phyloP scores from a whole-genome alignment of 1,284 basidiomycete species.

The Tylopilus sp. region DNA sequence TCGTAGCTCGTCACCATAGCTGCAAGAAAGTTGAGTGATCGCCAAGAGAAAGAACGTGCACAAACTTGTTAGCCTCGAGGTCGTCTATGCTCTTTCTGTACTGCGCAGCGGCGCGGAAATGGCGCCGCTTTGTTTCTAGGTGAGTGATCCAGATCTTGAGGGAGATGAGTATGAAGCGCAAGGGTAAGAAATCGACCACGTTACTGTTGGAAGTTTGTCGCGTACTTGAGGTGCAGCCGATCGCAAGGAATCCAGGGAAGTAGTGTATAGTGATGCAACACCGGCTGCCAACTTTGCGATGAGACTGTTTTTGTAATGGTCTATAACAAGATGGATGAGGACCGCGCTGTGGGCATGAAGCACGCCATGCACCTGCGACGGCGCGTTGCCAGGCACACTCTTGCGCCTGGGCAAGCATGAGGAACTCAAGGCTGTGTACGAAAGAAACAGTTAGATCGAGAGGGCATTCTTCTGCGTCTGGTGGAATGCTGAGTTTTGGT shows the following conservation, averaged over 20 bases:
- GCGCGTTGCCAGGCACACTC: conserved; percentile 97
- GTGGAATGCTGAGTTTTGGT: conserved; percentile 51
- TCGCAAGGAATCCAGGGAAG: conserved; percentile 50
- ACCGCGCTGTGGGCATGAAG: background rate
- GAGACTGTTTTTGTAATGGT: conserved; percentile 77
- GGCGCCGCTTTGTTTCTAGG: conserved; percentile 77
- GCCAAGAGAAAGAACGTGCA: conserved; percentile 6
- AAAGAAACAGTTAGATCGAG: conserved; percentile 66
- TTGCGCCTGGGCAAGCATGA: conserved; percentile 94
- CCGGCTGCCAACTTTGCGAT: conserved; percentile 84
- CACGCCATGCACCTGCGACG: conserved; percentile 57
- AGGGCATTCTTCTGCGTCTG: conserved; percentile 51
- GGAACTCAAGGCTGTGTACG: conserved; percentile 62
- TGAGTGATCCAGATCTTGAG: conserved; percentile 78
- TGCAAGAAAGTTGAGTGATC: conserved; percentile 29
- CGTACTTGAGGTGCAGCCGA: conserved; percentile 46
- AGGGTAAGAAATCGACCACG: conserved; percentile 17
- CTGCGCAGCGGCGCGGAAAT: conserved; percentile 90
- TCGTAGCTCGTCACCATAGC: conserved; percentile 83
- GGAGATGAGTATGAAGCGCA: conserved; percentile 13
- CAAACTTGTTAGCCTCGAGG: conserved; percentile 74
- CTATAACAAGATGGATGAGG: conserved; percentile 37
- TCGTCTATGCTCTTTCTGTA: conserved; percentile 90
- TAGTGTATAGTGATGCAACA: conserved; percentile 68
- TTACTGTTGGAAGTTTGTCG: conserved; percentile 53